These are phyloP conservation scores for Capronia coronata DNA, from an alignment of 2,329 filamentous ascomycete genomes.

Conservation along the genomic window DNA sequence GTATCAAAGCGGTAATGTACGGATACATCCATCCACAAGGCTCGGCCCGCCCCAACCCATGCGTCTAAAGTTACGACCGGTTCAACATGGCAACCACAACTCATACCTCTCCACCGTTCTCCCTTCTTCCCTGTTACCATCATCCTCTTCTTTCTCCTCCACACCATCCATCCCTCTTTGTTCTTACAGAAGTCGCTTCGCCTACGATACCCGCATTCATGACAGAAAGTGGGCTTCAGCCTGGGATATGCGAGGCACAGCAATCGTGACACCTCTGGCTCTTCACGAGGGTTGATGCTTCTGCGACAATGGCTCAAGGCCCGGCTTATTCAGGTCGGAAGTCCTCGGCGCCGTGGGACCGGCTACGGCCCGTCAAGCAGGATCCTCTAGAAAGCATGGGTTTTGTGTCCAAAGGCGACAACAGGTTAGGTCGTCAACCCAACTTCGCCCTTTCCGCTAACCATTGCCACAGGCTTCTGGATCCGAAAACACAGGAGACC, in stretches of 20 bases:
- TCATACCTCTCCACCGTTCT: no score
- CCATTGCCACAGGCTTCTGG: conserved; percentile 54
- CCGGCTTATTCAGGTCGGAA: conserved; percentile 22
- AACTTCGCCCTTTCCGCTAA: background rate
- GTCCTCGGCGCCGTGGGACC: conserved; percentile 47
- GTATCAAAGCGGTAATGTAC: no score
- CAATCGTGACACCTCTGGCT: background rate
- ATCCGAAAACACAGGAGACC: conserved; percentile 69
- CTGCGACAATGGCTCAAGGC: conserved; percentile 12
- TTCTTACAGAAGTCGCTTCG: no score
- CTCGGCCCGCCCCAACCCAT: background rate
- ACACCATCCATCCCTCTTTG: no score
- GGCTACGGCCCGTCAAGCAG: conserved; percentile 65
- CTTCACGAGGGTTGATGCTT: background rate
- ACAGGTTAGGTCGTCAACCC: conserved; percentile 48
- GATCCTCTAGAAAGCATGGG: conserved; percentile 78
- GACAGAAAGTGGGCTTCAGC: no score
- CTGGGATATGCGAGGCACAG: background rate
- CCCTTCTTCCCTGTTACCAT: no score
- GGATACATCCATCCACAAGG: background rate
- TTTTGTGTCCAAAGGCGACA: conserved; percentile 85
- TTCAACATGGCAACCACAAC: background rate
- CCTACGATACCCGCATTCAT: no score
- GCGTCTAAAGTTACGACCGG: conserved; percentile 14
- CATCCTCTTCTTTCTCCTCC: no score